Conservation (phyloP, 345 rosid species). For the Rhodamnia rubescens region DNA sequence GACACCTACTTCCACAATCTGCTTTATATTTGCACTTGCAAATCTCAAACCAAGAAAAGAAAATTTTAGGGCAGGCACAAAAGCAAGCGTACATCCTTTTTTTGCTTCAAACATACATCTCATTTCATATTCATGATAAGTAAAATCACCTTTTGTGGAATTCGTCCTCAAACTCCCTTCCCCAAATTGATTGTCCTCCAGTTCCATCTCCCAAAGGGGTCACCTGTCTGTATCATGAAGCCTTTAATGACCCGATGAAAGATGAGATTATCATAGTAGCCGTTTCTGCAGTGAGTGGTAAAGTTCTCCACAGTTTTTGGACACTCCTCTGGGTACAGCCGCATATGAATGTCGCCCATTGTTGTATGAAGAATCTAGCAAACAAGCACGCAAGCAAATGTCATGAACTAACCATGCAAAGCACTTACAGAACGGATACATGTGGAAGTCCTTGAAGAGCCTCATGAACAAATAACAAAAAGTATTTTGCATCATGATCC, state of each 20-base stretch:
- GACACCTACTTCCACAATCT: not conserved
- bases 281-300: slow-evolving; percentile 89
- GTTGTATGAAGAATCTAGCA: slow-evolving; percentile 80
- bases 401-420: not conserved
- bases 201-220: slow-evolving; percentile 99
- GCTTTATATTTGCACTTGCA: not conserved
- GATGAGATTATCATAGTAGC: slow-evolving; percentile 91
- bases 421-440: not conserved
- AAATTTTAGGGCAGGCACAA: not conserved
- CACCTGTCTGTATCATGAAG: slow-evolving; percentile 98
- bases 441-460: not conserved
- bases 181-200: slow-evolving; percentile 99
- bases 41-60: not conserved
- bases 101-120: not conserved
- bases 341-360: slow-evolving; percentile 89
- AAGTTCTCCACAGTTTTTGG: slow-evolving; percentile 99
- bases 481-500: not conserved
- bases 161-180: slow-evolving; percentile 97
- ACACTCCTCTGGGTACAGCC: slow-evolving; percentile 94
- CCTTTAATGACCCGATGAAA: slow-evolving; percentile 96
- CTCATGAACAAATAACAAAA: not conserved
- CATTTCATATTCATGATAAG: not conserved
- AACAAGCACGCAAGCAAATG: not conserved
- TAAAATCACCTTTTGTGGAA: slow-evolving; percentile 81
- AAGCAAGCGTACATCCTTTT: not conserved